Percentiles rank a stretch among this genome's conserved stretches.
Evolutionary conservation across 768 basidiomycete genomes (phyloP).

Genomic region (Tylopilus plumbeoviolaceoides): DNA sequence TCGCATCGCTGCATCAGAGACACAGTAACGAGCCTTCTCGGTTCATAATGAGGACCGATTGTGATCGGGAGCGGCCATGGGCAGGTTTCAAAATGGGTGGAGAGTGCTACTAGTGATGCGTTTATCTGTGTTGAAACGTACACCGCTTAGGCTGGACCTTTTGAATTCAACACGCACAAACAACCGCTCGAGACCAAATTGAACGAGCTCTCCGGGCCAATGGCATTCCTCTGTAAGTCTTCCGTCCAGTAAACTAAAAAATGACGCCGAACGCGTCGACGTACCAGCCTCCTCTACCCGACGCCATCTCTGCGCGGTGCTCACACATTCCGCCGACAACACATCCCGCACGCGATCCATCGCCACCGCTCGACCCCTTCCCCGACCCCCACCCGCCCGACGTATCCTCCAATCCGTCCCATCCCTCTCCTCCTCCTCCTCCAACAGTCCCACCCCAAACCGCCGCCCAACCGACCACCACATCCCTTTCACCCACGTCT

Average conservation of each 20-base stretch:
- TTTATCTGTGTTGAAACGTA: too few species aligned
- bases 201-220: not conserved
- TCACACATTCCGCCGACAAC: slow-evolving; percentile 2
- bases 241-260: not conserved
- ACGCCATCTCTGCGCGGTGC: slow-evolving; percentile 1
- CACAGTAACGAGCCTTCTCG: too few species aligned
- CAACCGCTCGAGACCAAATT: slow-evolving; percentile 16
- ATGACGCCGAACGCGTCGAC: not conserved
- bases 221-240: slow-evolving; percentile 12
- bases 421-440: not conserved
- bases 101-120: too few species aligned
- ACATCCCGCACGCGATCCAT: slow-evolving; percentile 10
- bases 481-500: slow-evolving; percentile 42
- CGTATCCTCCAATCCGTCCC: slow-evolving; percentile 7
- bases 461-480: slow-evolving; percentile 32
- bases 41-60: too few species aligned
- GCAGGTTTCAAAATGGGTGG: too few species aligned
- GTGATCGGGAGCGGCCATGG: too few species aligned
- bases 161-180: slow-evolving; percentile 23
- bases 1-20: too few species aligned
- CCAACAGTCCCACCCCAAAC: not conserved
- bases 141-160: slow-evolving; percentile 21
- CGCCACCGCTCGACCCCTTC: not conserved
- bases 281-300: not conserved
- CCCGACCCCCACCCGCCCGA: slow-evolving; percentile 10